These are phyloP conservation scores for Plectosphaerella cucumerina DNA, from an alignment of 2,329 filamentous ascomycete genomes.

Conservation along the genomic window DNA sequence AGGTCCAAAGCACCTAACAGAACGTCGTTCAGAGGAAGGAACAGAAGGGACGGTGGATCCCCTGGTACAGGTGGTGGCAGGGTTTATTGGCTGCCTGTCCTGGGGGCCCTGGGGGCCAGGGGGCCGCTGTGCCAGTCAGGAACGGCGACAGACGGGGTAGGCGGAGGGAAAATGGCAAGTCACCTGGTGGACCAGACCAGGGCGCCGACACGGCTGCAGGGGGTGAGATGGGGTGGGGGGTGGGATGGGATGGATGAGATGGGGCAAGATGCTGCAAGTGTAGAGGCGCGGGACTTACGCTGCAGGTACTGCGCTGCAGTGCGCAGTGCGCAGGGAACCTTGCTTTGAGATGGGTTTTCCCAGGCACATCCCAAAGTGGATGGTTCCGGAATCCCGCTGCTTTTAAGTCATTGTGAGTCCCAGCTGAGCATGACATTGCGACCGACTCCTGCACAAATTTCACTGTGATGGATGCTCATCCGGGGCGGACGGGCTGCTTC, in stretches of 20 bases:
- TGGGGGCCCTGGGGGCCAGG: not conserved
- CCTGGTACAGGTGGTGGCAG: not conserved
- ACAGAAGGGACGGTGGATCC: not conserved
- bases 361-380: no score
- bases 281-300: no score
- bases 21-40: not conserved
- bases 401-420: no score
- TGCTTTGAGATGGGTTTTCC: no score
- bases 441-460: no score
- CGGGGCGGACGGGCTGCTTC: no score
- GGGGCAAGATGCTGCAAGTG: not conserved
- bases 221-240: not conserved
- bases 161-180: not conserved
- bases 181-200: not conserved
- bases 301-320: not conserved
- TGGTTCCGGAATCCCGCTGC: no score
- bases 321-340: no score
- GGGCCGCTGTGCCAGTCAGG: not conserved
- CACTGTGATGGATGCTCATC: no score
- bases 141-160: not conserved
- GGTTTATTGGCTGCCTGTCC: not conserved
- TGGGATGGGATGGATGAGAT: no score
- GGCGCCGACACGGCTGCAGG: not conserved
- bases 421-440: no score
- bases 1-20: not conserved